These are phyloP conservation scores for Xylaria venustula DNA, from an alignment of 495 filamentous ascomycete species.

Conservation along the genomic window DNA sequence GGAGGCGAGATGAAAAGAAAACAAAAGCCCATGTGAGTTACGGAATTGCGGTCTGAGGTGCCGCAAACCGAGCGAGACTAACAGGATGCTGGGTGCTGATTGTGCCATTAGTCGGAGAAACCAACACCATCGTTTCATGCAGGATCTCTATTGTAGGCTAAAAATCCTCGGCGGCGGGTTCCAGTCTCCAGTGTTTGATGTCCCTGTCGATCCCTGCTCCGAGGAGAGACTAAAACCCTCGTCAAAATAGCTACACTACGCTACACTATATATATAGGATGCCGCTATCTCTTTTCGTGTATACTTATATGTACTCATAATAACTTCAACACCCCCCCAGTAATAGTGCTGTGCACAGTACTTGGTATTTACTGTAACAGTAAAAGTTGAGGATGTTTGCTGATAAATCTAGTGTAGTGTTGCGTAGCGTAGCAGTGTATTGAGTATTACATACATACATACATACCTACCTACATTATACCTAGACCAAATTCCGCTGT, in stretches of 20 bases:
- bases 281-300: too few species aligned
- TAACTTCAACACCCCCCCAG: background rate
- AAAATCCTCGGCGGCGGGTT: slow-evolving; percentile 13
- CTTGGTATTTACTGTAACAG: background rate
- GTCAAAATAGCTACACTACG: background rate
- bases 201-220: slow-evolving; percentile 16
- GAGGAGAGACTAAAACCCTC: background rate
- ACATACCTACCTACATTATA: too few species aligned
- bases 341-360: background rate
- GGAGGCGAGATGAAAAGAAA: background rate
- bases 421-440: background rate
- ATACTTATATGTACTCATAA: background rate
- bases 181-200: slow-evolving; percentile 16
- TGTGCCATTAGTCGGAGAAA: background rate
- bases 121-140: slow-evolving; percentile 7
- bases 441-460: too few species aligned
- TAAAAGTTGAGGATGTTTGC: background rate
- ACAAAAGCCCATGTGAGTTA: background rate
- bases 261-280: too few species aligned
- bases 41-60: slow-evolving; percentile 7
- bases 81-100: background rate
- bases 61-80: background rate
- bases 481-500: too few species aligned
- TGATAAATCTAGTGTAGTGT: too few species aligned
- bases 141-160: background rate